Evolutionary conservation across 176 grass and related monocot genomes (phyloP), one percentile per base, ranked within the genome.

Genomic region (Triticum aestivum): DNA sequence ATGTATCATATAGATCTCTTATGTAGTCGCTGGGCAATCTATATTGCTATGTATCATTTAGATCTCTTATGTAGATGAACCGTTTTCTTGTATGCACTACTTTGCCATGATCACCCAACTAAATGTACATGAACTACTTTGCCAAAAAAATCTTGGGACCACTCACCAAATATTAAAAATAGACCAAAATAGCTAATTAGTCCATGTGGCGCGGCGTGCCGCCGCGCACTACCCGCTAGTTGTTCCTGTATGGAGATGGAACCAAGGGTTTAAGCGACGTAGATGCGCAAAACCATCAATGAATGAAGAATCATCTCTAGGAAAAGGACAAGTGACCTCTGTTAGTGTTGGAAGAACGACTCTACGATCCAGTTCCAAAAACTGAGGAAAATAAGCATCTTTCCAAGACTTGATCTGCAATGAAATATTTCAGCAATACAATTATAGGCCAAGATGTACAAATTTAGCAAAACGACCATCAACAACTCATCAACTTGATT

Each of bases 391-490:
- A 32, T 41, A 84, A 20, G 33, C 23, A 75, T 67, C 33, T 82
- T 81, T 89, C 42, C 63, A 33, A 74, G 18, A 33, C 69, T 65
- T 11, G 24, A 85, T 85, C 87, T 89, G 82, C 24, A 66, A 41
- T 75, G 3, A 0, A 63, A 6, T 24, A 69, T 33, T 59, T 3
- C 3, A n/a, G 7, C 21, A 66, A 29, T 34, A 39, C 7, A 11
- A 79, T 71, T 78, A 21, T 78, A 21, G 29, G 32, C 82, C 6
- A 6, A 23, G 47, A n/a, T 14, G 5, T 73, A 71, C 27, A 83
- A 63, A 47, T 63, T 24, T 63, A 47, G 52, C 8, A 39, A 24
- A 67, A 70, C 8, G 56, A 81, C 51, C n/a, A 37, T 65, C 8
- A 6, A 59, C 2, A 54, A 12, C 14, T 37, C n/a, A 5, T 24